phyloP scores from a whole-genome alignment of 2,329 filamentous ascomycete genomes.

The Colletotrichum sp. region DNA sequence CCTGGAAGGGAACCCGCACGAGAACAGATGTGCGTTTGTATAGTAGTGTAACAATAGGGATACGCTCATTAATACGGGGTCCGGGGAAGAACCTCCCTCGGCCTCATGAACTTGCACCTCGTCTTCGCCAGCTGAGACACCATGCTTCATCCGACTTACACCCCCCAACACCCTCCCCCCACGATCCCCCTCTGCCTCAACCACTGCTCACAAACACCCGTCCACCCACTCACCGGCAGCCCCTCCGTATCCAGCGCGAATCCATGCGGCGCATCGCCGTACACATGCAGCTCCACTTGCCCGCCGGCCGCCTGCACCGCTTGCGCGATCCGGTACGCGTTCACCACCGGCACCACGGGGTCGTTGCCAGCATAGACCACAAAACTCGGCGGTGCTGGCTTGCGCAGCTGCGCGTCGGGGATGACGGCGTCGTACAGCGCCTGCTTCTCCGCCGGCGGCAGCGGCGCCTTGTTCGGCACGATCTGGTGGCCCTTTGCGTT shows the following conservation, averaged over 20 bases:
- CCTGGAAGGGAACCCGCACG: not conserved
- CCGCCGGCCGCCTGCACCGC: conserved; percentile 16
- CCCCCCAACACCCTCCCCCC: not conserved
- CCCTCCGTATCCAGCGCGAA: conserved; percentile 23
- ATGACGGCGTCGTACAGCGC: conserved; percentile 24
- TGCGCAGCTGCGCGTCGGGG: conserved; percentile 23
- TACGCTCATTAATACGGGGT: not conserved
- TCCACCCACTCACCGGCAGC: conserved; percentile 23
- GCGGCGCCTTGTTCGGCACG: conserved; percentile 22
- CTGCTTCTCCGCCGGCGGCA: conserved; percentile 27
- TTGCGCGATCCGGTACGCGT: conserved; percentile 25
- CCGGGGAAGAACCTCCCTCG: not conserved
- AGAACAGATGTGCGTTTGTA: not conserved
- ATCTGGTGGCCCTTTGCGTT: conserved; percentile 25
- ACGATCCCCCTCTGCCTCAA: conserved; percentile 11
- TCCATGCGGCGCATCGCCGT: conserved; percentile 25
- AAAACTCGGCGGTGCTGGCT: conserved; percentile 23
- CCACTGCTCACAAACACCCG: conserved; percentile 23
- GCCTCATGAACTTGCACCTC: not conserved
- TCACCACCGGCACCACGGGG: conserved; percentile 24
- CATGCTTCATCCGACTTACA: not conserved
- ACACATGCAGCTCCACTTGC: conserved; percentile 24
- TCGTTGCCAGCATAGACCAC: conserved; percentile 25
- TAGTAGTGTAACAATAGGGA: not conserved
- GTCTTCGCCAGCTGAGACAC: not conserved